A percentile compares a stretch with the other conserved stretches of the same genome.
Conservation (phyloP, 768 basidiomycete genomes). For the Suillus clintonianus region DNA sequence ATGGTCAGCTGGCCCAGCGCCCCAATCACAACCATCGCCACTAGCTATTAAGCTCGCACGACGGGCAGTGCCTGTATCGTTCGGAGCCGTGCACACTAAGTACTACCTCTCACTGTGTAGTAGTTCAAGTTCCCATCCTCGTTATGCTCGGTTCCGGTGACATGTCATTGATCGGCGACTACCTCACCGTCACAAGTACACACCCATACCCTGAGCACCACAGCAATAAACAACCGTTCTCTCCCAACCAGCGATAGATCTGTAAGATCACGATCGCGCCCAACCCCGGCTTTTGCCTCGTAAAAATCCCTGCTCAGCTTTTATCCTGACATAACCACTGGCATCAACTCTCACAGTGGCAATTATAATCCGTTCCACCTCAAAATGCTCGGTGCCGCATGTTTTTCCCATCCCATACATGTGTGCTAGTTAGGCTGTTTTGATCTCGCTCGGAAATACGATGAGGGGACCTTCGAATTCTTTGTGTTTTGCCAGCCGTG, state of each 20-base stretch:
- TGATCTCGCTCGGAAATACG: constrained; percentile 3
- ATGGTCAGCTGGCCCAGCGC: background rate
- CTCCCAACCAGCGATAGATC: background rate
- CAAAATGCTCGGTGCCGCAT: background rate
- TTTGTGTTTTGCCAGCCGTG: background rate
- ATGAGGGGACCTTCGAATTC: background rate
- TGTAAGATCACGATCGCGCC: background rate
- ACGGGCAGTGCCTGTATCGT: background rate
- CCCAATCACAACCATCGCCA: background rate
- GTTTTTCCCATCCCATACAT: background rate
- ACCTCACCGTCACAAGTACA: background rate
- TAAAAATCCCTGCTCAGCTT: background rate
- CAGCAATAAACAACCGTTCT: background rate
- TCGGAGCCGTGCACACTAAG: background rate
- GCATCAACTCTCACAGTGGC: constrained; percentile 2
- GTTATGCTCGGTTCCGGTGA: background rate
- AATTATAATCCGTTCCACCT: background rate
- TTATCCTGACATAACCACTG: constrained; percentile 1
- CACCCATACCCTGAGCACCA: background rate
- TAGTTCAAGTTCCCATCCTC: background rate
- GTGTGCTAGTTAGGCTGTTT: background rate
- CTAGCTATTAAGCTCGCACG: background rate
- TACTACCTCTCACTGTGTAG: background rate
- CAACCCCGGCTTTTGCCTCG: background rate
- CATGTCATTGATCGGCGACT: background rate